Evolutionary conservation across 2,329 filamentous ascomycete genomes (phyloP).

Genomic region (Clarireedia sp.): DNA sequence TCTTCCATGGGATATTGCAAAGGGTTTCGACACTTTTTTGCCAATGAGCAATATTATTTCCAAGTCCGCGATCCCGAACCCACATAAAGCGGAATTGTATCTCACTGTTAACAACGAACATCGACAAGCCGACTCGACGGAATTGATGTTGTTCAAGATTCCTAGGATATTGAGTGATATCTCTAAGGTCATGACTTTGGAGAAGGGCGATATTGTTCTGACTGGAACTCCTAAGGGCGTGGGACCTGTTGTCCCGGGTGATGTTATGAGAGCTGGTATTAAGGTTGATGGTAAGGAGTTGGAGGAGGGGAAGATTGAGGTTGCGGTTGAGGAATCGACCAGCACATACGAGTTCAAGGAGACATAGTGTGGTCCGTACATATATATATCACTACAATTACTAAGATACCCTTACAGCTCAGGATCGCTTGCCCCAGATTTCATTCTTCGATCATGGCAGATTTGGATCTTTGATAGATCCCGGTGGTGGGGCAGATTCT

Average conservation of each 20-base stretch:
- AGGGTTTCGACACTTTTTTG: conserved; percentile 96
- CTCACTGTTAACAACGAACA: conserved; percentile 73
- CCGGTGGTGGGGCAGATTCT: conserved; percentile 56
- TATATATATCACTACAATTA: neutral
- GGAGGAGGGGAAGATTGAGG: conserved; percentile 76
- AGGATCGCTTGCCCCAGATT: neutral
- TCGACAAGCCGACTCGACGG: conserved; percentile 81
- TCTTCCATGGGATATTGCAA: conserved; percentile 90
- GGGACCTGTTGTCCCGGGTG: conserved; percentile 74
- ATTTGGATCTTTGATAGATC: conserved; percentile 53
- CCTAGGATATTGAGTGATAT: conserved; percentile 85
- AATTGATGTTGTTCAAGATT: conserved; percentile 88
- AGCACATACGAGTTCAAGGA: conserved; percentile 70
- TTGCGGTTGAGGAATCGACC: conserved; percentile 71
- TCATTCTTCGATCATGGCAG: conserved; percentile 24
- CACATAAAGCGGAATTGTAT: conserved; percentile 81
- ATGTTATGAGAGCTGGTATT: conserved; percentile 79
- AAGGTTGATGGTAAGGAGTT: conserved; percentile 74
- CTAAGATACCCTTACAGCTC: neutral
- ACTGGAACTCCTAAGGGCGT: conserved; percentile 98
- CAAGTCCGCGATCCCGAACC: conserved; percentile 73
- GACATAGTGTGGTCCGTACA: conserved; percentile 40
- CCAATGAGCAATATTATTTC: conserved; percentile 76
- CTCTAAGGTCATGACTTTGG: conserved; percentile 87
- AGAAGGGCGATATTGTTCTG: conserved; percentile 84